Evolutionary conservation across 164 flowering plant genomes (phyloP).

Genomic region (Vitis cinerea): DNA sequence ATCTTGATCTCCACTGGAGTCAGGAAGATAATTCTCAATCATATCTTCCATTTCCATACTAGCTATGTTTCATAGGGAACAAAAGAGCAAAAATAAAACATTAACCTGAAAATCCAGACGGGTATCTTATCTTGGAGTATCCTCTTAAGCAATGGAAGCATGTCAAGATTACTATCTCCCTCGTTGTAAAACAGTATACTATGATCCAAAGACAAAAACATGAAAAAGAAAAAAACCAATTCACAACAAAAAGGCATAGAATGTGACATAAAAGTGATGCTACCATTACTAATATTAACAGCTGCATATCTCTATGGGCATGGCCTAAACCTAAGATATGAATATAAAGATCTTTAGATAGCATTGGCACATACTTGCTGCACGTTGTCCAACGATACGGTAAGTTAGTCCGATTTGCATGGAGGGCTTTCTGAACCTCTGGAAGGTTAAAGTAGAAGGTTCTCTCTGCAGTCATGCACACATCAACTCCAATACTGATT

Average conservation of each 20-base stretch:
- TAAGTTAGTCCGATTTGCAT: conserved; percentile 81
- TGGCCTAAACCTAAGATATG: too few species aligned
- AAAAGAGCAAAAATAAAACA: too few species aligned
- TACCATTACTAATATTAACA: too few species aligned
- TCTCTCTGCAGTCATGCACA: conserved; percentile 81
- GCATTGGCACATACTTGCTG: conserved; percentile 50
- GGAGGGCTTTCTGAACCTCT: conserved; percentile 88
- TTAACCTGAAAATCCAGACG: conserved; percentile 87
- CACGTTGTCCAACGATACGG: conserved; percentile 90
- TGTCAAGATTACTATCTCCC: conserved; percentile 63
- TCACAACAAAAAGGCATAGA: too few species aligned
- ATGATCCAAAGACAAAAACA: conserved; percentile 15
- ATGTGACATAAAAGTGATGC: too few species aligned
- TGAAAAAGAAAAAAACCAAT: background rate
- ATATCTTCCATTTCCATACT: too few species aligned
- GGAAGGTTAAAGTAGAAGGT: conserved; percentile 87
- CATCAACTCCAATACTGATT: conserved; percentile 89
- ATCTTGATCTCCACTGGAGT: conserved; percentile 92
- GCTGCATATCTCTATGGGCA: too few species aligned
- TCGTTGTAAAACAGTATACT: conserved; percentile 64
- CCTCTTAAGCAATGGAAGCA: conserved; percentile 73
- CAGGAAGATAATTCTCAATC: too few species aligned
- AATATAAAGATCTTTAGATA: too few species aligned
- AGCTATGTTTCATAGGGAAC: too few species aligned
- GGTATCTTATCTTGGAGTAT: conserved; percentile 58